Evolutionary conservation across 2,329 filamentous ascomycete genomes (phyloP).

Genomic region (Aaosphaeria arxii): DNA sequence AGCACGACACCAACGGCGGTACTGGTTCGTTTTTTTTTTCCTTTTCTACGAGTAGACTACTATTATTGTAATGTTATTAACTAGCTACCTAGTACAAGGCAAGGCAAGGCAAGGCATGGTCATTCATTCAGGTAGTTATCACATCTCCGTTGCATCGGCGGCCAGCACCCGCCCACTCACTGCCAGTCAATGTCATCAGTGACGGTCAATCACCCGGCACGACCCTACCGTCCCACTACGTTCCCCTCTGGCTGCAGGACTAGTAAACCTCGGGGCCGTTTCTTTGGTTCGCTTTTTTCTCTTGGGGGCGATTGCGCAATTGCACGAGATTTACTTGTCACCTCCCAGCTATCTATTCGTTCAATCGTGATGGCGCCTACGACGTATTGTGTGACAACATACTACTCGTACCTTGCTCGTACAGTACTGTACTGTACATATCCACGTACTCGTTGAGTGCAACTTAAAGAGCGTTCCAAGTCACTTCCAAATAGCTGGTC

Average conservation of each 20-base stretch:
- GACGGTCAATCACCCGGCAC: slow-evolving; percentile 2
- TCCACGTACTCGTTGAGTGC: not conserved
- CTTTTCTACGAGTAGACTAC: too few species aligned
- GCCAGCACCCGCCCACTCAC: slow-evolving; percentile 1
- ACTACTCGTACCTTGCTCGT: not conserved
- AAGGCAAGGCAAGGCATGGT: too few species aligned
- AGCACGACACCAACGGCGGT: too few species aligned
- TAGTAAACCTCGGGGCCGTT: slow-evolving; percentile 12
- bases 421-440: not conserved
- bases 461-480: not conserved
- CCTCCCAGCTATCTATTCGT: not conserved
- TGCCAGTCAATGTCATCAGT: too few species aligned
- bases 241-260: slow-evolving; percentile 5
- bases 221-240: slow-evolving; percentile 1
- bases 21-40: too few species aligned
- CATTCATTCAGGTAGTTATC: not conserved
- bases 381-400: not conserved
- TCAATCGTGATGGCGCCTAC: not conserved
- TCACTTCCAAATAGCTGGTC: not conserved
- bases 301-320: slow-evolving; percentile 38
- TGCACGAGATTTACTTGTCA: slow-evolving; percentile 26
- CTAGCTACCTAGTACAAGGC: too few species aligned
- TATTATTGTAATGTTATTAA: too few species aligned
- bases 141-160: not conserved
- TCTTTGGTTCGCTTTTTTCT: slow-evolving; percentile 21